These are phyloP conservation scores for Penicillium argentinense DNA, from an alignment of 495 filamentous ascomycete genomes.

Conservation along the genomic window DNA sequence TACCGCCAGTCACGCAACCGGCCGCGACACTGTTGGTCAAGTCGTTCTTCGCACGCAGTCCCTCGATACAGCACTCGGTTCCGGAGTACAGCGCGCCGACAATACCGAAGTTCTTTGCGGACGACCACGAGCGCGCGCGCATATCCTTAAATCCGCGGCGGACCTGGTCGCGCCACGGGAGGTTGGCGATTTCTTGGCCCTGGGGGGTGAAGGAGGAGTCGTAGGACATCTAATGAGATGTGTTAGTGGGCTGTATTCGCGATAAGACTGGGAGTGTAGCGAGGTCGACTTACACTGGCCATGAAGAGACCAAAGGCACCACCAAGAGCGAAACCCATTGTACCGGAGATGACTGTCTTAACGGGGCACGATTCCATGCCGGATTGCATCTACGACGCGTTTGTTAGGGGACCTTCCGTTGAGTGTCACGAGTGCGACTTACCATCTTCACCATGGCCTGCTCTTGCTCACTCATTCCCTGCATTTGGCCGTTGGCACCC, in stretches of 20 bases:
- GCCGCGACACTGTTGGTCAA: conserved; percentile 82
- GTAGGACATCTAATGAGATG: conserved; percentile 74
- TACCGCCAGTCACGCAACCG: conserved; percentile 89
- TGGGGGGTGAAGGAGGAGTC: conserved; percentile 73
- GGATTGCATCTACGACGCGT: conserved; percentile 61
- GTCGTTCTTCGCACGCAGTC: conserved; percentile 88
- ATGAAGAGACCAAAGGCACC: conserved; percentile 95
- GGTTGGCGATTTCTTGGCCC: conserved; percentile 60
- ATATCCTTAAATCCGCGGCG: conserved; percentile 88
- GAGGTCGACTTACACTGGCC: conserved; percentile 66
- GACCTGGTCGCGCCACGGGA: conserved; percentile 82
- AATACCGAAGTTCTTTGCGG: conserved; percentile 91
- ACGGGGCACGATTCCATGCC: conserved; percentile 87
- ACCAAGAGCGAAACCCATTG: conserved; percentile 85
- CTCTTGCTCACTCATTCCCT: conserved; percentile 54
- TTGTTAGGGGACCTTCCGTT: conserved; percentile 27
- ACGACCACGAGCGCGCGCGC: conserved; percentile 77
- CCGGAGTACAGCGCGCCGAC: conserved; percentile 88
- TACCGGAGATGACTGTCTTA: conserved; percentile 80
- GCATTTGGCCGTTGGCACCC: conserved; percentile 28
- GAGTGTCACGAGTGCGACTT: conserved; percentile 29
- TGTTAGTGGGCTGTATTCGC: conserved; percentile 4
- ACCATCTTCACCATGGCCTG: conserved; percentile 55
- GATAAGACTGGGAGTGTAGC: not conserved
- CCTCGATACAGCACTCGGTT: conserved; percentile 95